Evolutionary conservation across 441 rosid genomes (phyloP).

Genomic region (Populus hybrid): DNA sequence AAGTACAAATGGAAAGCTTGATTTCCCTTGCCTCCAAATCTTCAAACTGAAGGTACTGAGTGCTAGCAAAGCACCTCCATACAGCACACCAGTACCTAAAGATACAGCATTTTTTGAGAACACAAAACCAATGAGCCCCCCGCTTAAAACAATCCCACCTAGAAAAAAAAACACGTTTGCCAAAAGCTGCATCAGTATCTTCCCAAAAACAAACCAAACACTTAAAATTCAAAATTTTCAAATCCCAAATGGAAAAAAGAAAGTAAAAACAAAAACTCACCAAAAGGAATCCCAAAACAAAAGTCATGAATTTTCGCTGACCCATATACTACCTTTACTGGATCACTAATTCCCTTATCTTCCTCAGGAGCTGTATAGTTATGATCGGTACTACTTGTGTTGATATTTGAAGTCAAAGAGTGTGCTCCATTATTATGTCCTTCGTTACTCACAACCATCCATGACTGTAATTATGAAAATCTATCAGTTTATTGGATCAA

Average conservation of each 20-base stretch:
- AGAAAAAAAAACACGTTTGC: slow-evolving; percentile 61
- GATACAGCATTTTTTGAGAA: background rate
- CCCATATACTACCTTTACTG: slow-evolving; percentile 25
- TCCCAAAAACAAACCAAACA: slow-evolving; percentile 33
- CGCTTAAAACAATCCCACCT: background rate
- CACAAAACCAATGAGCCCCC: slow-evolving; percentile 16
- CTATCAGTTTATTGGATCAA: background rate
- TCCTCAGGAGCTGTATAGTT: background rate
- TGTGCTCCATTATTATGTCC: slow-evolving; percentile 27
- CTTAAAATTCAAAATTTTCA: background rate
- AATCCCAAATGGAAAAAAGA: background rate
- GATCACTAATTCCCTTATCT: background rate
- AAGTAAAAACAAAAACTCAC: slow-evolving; percentile 37
- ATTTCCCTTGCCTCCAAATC: slow-evolving; percentile 86
- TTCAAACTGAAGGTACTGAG: slow-evolving; percentile 78
- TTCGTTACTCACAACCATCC: slow-evolving; percentile 45
- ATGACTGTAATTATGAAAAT: slow-evolving; percentile 28
- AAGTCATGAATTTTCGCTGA: slow-evolving; percentile 86
- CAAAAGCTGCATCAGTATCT: slow-evolving; percentile 33
- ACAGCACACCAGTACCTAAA: slow-evolving; percentile 46
- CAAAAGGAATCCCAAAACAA: slow-evolving; percentile 92
- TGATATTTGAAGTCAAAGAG: slow-evolving; percentile 21
- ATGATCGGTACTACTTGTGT: background rate
- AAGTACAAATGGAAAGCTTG: slow-evolving; percentile 79
- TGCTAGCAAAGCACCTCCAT: slow-evolving; percentile 79